Conservation (phyloP, 495 filamentous ascomycete species). For the Aspergillus kassunensis region DNA sequence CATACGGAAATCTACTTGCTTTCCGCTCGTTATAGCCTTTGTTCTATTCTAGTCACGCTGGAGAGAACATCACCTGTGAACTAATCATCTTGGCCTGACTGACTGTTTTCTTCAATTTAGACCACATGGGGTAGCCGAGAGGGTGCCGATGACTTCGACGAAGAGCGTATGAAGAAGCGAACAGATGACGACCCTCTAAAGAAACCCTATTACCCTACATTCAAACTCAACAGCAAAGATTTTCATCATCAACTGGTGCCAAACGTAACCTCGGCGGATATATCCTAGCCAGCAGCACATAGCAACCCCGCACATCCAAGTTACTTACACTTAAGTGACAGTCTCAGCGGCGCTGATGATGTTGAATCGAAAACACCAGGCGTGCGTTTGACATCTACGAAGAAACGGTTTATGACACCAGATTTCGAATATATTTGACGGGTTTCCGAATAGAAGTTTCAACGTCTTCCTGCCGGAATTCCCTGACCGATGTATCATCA, state of each 20-base stretch:
- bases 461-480: background rate
- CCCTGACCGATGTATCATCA: background rate
- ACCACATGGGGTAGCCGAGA: slow-evolving; percentile 58
- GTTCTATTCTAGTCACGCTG: background rate
- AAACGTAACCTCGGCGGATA: slow-evolving; percentile 3
- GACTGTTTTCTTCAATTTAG: slow-evolving; percentile 21
- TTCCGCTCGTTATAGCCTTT: background rate
- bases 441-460: background rate
- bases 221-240: slow-evolving; percentile 24
- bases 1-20: background rate
- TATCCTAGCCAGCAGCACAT: background rate
- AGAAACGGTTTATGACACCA: slow-evolving; percentile 26
- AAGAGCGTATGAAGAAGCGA: slow-evolving; percentile 52
- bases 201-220: slow-evolving; percentile 24
- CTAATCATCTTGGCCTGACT: background rate
- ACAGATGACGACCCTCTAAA: slow-evolving; percentile 40
- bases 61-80: background rate
- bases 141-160: slow-evolving; percentile 54
- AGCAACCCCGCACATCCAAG: background rate
- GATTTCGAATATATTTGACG: background rate
- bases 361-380: background rate
- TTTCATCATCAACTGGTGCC: slow-evolving; percentile 3
- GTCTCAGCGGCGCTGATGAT: background rate
- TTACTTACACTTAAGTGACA: background rate
- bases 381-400: slow-evolving; percentile 25